Conservation (phyloP, 768 basidiomycete genomes). For the Russula foetens region DNA sequence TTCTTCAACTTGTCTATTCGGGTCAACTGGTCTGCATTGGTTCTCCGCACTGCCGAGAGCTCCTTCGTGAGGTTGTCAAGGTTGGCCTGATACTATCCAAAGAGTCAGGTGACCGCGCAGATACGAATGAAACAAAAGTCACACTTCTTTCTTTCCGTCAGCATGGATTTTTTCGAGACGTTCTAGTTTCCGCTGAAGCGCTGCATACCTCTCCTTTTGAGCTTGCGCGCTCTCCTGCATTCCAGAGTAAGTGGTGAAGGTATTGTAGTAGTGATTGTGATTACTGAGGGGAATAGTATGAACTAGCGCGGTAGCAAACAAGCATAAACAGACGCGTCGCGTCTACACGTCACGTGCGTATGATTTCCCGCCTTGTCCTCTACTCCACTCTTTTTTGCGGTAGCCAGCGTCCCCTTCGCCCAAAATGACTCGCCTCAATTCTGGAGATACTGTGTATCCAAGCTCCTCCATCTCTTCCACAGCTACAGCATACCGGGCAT, state of each 20-base stretch:
- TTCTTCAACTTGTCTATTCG: conserved; percentile 56
- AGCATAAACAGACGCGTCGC: conserved; percentile 15
- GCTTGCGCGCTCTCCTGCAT: conserved; percentile 4
- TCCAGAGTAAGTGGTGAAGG: neutral
- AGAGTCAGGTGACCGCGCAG: conserved; percentile 7
- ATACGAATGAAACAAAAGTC: conserved; percentile 22
- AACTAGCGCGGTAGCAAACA: neutral
- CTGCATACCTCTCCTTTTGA: conserved; percentile 40
- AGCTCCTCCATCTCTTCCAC: conserved; percentile 62
- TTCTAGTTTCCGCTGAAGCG: conserved; percentile 55
- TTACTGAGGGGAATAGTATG: neutral
- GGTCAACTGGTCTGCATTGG: conserved; percentile 41
- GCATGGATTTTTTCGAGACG: conserved; percentile 54
- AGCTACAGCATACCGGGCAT: conserved; percentile 56
- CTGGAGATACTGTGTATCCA: conserved; percentile 37
- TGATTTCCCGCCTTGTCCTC: neutral
- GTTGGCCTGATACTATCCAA: conserved; percentile 48
- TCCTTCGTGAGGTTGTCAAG: conserved; percentile 54
- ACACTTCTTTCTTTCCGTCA: conserved; percentile 58
- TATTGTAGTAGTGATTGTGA: neutral
- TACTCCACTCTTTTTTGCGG: neutral
- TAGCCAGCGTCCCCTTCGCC: conserved; percentile 9
- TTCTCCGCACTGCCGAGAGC: conserved; percentile 40
- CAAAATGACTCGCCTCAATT: conserved; percentile 29
- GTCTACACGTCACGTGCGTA: neutral